Conservation (phyloP, 140 eudicot genomes). For the Flaveria floridana region DNA sequence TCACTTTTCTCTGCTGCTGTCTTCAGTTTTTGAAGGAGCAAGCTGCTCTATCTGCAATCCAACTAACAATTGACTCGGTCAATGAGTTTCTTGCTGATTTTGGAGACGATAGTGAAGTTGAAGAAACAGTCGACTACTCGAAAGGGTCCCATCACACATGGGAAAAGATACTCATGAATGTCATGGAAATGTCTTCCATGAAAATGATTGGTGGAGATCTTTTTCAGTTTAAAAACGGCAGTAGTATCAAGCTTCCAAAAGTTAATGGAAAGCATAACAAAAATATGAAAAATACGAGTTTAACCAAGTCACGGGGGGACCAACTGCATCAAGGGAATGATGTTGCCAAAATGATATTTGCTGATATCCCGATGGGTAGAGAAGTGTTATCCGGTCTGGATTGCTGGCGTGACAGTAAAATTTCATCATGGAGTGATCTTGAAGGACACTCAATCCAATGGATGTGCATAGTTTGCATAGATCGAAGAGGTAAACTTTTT, state of each 20-base stretch:
- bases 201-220: slow-evolving; percentile 50
- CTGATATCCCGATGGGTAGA: slow-evolving; percentile 63
- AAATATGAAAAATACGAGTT: slow-evolving; percentile 49
- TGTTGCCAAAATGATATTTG: slow-evolving; percentile 60
- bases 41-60: slow-evolving; percentile 68
- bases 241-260: slow-evolving; percentile 47
- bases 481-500: slow-evolving; percentile 65
- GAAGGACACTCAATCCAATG: slow-evolving; percentile 89
- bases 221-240: slow-evolving; percentile 47
- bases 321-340: slow-evolving; percentile 57
- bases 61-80: slow-evolving; percentile 73
- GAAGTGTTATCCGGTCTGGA: slow-evolving; percentile 78
- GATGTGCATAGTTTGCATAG: slow-evolving; percentile 75
- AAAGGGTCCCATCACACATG: slow-evolving; percentile 50
- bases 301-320: slow-evolving; percentile 55
- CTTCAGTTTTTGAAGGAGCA: slow-evolving; percentile 84
- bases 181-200: slow-evolving; percentile 50
- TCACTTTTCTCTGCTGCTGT: background rate
- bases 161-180: slow-evolving; percentile 62
- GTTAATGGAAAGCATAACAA: slow-evolving; percentile 85
- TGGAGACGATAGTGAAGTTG: slow-evolving; percentile 50
- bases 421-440: slow-evolving; percentile 73
- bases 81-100: slow-evolving; percentile 62
- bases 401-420: slow-evolving; percentile 71
- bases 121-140: slow-evolving; percentile 47